These are phyloP conservation scores for Drechslera avenae DNA, from an alignment of 2,329 filamentous ascomycete genomes.

Conservation along the genomic window DNA sequence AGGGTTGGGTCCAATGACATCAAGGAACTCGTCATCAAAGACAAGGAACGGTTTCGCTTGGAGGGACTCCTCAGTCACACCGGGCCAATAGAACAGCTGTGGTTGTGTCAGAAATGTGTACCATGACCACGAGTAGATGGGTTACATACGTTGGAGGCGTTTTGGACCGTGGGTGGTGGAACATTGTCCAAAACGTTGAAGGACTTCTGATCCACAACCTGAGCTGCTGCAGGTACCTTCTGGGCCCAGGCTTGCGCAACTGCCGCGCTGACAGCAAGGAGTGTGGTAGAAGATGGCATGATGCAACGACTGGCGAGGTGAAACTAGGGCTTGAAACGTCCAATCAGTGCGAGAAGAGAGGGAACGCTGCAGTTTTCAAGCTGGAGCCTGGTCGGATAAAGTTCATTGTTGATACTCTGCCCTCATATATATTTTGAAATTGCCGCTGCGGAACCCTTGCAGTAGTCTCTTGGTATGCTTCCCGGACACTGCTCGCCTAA, in stretches of 20 bases:
- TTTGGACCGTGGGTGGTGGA: slow-evolving; percentile 24
- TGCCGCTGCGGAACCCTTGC: too few relatives aligned
- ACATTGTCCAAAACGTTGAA: slow-evolving; percentile 30
- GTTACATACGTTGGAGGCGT: slow-evolving; percentile 25
- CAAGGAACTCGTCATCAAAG: slow-evolving; percentile 33
- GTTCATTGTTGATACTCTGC: too few relatives aligned
- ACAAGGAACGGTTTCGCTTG: slow-evolving; percentile 32
- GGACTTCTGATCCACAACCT: slow-evolving; percentile 26
- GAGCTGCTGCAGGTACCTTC: slow-evolving; percentile 26
- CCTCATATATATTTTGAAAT: too few relatives aligned
- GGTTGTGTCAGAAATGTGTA: slow-evolving; percentile 6
- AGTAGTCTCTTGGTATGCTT: too few relatives aligned
- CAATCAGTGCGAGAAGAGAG: too few relatives aligned
- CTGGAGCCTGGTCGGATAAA: too few relatives aligned
- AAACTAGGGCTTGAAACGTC: too few relatives aligned
- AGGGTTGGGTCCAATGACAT: slow-evolving; percentile 30
- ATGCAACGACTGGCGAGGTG: too few relatives aligned
- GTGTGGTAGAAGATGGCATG: slow-evolving; percentile 8
- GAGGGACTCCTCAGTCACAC: slow-evolving; percentile 27
- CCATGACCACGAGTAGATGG: neutral
- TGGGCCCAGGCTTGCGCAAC: slow-evolving; percentile 21
- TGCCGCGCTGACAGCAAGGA: slow-evolving; percentile 8
- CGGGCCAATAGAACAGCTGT: slow-evolving; percentile 29
- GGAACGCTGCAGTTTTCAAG: too few relatives aligned
- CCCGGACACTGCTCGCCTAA: too few relatives aligned